Conservation (phyloP, 371 early-diverging fungal species). For the Haplosporangium sp. region DNA sequence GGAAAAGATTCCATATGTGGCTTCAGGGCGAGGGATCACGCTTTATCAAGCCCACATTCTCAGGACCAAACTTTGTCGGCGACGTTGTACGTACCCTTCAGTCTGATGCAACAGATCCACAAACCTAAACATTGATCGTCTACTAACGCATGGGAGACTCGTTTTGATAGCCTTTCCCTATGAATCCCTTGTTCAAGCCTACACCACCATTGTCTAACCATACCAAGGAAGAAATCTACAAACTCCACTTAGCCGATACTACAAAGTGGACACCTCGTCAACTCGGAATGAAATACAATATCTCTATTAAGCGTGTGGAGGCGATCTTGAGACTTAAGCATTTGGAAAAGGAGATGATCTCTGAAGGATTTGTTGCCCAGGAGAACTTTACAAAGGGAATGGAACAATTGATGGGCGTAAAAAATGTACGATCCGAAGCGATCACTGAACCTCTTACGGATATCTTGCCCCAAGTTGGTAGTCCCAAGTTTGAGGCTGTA, state of each 20-base stretch:
- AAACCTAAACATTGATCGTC: no score
- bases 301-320: conserved; percentile 89
- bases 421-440: conserved; percentile 36
- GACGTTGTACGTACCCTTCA: conserved; percentile 21
- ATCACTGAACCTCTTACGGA: conserved; percentile 72
- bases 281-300: conserved; percentile 76
- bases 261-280: conserved; percentile 76
- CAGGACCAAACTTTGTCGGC: conserved; percentile 52
- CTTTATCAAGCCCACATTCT: conserved; percentile 35
- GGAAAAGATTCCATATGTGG: conserved; percentile 52
- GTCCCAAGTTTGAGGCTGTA: conserved; percentile 83
- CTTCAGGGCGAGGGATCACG: conserved; percentile 38
- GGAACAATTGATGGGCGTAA: conserved; percentile 85
- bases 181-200: conserved; percentile 89
- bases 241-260: conserved; percentile 70
- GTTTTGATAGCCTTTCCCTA: conserved; percentile 81
- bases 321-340: conserved; percentile 92
- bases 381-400: conserved; percentile 69
- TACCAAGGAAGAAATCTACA: conserved; percentile 80
- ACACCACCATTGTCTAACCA: conserved; percentile 81
- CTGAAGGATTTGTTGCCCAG: conserved; percentile 62
- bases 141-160: no score
- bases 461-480: conserved; percentile 73
- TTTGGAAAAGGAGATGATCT: conserved; percentile 75
- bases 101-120: not conserved